Evolutionary conservation across 441 rosid genomes (phyloP).

Genomic region (Populus hybrid): DNA sequence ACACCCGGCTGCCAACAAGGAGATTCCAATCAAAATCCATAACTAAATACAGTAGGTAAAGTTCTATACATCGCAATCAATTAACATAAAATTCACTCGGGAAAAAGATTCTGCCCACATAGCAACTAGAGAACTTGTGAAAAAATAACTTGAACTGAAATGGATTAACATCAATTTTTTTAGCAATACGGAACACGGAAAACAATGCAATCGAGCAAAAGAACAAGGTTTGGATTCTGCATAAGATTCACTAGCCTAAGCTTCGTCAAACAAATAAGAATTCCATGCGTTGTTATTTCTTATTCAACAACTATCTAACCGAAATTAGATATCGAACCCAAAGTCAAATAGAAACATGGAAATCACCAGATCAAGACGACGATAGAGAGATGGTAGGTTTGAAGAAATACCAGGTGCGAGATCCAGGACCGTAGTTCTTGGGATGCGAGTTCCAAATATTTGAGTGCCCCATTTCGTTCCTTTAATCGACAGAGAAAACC

Average conservation of each 20-base stretch:
- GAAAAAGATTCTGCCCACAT: no score
- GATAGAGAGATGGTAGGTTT: background rate
- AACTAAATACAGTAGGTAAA: background rate
- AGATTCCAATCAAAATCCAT: background rate
- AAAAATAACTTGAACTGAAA: background rate
- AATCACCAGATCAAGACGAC: background rate
- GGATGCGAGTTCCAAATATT: constrained; percentile 60
- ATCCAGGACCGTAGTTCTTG: constrained; percentile 55
- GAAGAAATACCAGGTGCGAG: constrained; percentile 46
- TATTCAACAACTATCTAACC: background rate
- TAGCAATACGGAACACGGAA: background rate
- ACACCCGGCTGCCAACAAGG: constrained; percentile 58
- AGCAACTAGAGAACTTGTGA: background rate
- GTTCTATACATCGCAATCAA: background rate
- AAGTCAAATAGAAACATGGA: background rate
- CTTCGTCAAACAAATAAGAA: background rate
- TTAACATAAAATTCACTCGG: background rate
- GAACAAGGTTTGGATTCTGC: background rate
- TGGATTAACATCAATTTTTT: background rate
- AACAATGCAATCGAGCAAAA: background rate
- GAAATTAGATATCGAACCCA: background rate
- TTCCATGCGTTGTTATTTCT: background rate
- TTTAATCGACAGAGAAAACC: background rate
- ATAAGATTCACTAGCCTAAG: background rate
- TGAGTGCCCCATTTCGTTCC: constrained; percentile 45